Evolutionary conservation across 345 rosid species (phyloP).

Genomic region (Kandelia obovata): DNA sequence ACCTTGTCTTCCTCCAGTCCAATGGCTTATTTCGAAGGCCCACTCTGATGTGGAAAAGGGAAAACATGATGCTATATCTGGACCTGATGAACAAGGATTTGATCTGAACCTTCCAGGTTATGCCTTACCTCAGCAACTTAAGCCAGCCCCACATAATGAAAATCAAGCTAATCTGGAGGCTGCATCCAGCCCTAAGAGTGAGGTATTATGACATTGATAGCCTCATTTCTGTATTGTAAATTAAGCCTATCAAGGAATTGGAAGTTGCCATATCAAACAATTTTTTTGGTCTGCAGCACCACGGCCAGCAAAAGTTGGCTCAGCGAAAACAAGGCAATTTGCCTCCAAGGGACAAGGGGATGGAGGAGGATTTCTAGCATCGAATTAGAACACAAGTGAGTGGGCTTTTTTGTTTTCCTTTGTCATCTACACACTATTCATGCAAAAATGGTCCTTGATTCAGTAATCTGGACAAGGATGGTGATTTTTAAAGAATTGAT

Average conservation of each 20-base stretch:
- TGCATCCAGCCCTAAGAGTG: constrained; percentile 33
- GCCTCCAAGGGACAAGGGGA: constrained; percentile 31
- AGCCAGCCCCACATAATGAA: constrained; percentile 35
- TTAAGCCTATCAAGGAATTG: neutral
- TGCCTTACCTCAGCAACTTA: constrained; percentile 30
- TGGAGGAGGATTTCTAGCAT: constrained; percentile 69
- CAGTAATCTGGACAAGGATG: too few species aligned
- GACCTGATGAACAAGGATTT: constrained; percentile 30
- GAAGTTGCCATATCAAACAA: constrained; percentile 15
- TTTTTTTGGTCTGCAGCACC: constrained; percentile 29
- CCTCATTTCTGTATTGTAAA: neutral
- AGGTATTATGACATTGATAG: constrained; percentile 39
- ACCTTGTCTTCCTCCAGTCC: constrained; percentile 76
- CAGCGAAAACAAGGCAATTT: constrained; percentile 37
- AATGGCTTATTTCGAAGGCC: constrained; percentile 55
- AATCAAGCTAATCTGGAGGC: constrained; percentile 30
- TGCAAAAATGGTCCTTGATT: too few species aligned
- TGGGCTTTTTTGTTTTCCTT: constrained; percentile 7
- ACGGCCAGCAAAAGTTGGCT: constrained; percentile 43
- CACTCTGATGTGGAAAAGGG: constrained; percentile 31
- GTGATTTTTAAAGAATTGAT: too few species aligned
- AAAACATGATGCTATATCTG: constrained; percentile 32
- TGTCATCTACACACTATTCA: neutral
- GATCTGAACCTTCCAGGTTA: constrained; percentile 31
- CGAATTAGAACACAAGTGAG: constrained; percentile 89